These are phyloP conservation scores for Neurospora discreta DNA, from an alignment of 495 filamentous ascomycete species.

Conservation along the genomic window DNA sequence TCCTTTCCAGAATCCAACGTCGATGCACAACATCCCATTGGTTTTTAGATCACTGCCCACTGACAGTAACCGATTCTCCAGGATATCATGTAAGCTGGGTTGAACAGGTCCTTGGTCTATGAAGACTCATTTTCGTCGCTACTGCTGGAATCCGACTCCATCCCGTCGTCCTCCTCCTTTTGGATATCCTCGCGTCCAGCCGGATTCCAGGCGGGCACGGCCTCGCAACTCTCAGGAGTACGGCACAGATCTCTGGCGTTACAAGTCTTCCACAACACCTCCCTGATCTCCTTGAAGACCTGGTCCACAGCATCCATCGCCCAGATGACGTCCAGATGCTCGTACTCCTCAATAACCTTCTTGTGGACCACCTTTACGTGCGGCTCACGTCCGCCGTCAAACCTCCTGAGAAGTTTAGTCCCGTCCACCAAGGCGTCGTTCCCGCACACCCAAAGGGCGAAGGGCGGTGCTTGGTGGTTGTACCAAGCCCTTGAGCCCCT, in stretches of 20 bases:
- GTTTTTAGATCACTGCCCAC: neutral
- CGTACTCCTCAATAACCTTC: constrained; percentile 81
- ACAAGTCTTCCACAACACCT: constrained; percentile 72
- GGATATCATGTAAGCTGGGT: neutral
- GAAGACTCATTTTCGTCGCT: constrained; percentile 13
- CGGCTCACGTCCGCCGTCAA: constrained; percentile 71
- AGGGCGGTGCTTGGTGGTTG: constrained; percentile 63
- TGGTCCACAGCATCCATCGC: constrained; percentile 81
- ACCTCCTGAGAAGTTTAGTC: constrained; percentile 55
- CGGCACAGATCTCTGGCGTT: constrained; percentile 45
- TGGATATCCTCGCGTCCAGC: neutral
- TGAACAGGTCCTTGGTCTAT: neutral
- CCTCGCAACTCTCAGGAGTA: constrained; percentile 52
- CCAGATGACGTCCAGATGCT: constrained; percentile 95
- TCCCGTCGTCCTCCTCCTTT: constrained; percentile 4
- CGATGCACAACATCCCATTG: neutral
- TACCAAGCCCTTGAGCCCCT: constrained; percentile 63
- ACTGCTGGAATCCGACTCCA: constrained; percentile 22
- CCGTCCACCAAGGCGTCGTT: constrained; percentile 81
- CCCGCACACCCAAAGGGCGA: constrained; percentile 84
- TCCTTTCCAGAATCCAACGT: neutral
- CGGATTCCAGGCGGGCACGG: constrained; percentile 26
- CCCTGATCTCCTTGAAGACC: constrained; percentile 69
- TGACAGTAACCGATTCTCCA: neutral
- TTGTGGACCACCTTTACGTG: constrained; percentile 68